Conservation (phyloP, 306 rosid genomes). For the Cucumis hystrix region DNA sequence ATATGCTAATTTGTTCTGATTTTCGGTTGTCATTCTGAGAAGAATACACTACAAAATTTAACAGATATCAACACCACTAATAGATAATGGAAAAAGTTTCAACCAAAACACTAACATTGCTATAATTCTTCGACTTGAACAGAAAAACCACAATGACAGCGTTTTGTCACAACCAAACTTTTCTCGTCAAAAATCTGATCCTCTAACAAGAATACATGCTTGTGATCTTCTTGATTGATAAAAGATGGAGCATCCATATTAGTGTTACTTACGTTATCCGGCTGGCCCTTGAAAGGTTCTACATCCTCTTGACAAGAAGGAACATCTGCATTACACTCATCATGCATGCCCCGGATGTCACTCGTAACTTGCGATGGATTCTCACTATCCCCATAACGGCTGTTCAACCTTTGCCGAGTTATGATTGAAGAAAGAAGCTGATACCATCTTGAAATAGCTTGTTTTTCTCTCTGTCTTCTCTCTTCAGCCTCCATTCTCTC, state of each 20-base stretch:
- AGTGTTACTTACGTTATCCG: constrained; percentile 6
- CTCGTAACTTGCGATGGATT: constrained; percentile 22
- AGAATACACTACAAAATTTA: neutral
- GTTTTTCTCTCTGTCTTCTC: constrained; percentile 51
- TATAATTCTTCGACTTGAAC: constrained; percentile 77
- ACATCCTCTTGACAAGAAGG: constrained; percentile 16
- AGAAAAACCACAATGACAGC: constrained; percentile 75
- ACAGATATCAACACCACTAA: neutral
- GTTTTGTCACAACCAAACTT: constrained; percentile 43
- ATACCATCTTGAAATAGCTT: constrained; percentile 73
- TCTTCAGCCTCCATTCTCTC: constrained; percentile 60
- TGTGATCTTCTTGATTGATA: constrained; percentile 26
- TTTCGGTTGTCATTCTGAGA: neutral
- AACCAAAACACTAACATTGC: neutral
- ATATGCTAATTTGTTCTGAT: neutral
- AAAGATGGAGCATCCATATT: constrained; percentile 12
- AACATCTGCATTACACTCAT: constrained; percentile 11
- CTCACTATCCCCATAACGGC: constrained; percentile 37
- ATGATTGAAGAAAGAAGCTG: constrained; percentile 81
- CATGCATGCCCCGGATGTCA: constrained; percentile 9
- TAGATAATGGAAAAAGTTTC: neutral
- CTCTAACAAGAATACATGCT: constrained; percentile 71
- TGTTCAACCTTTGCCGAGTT: constrained; percentile 71
- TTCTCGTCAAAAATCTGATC: constrained; percentile 43
- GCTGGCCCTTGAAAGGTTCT: constrained; percentile 10